Conservation (phyloP, 352 stramenopile genomes). For the Vaucheria bursata region DNA sequence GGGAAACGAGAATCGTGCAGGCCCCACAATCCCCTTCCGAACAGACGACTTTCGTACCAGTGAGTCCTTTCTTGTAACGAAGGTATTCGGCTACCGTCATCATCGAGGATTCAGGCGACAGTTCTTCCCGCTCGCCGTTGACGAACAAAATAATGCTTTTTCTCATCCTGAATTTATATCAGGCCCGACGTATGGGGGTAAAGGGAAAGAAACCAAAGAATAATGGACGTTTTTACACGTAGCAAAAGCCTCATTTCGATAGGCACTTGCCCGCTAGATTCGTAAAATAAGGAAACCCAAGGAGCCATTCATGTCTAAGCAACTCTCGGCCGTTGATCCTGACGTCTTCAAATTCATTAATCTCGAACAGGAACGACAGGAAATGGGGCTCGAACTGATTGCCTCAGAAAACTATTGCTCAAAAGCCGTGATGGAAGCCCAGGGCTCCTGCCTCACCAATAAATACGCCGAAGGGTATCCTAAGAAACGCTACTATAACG, state of each 20-base stretch:
- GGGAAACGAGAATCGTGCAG: background rate
- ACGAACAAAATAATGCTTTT: background rate
- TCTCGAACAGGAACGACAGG: background rate
- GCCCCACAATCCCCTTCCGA: background rate
- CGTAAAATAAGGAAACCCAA: too few relatives aligned
- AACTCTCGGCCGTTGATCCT: background rate
- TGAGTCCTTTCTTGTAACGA: background rate
- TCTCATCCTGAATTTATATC: too few relatives aligned
- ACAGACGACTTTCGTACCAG: background rate
- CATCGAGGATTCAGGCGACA: background rate
- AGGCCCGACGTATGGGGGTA: too few relatives aligned
- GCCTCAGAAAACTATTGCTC: conserved; percentile 97
- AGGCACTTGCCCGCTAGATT: too few relatives aligned
- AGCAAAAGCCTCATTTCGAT: too few relatives aligned
- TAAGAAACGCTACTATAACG: conserved; percentile 87
- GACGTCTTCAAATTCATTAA: background rate
- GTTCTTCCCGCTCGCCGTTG: background rate
- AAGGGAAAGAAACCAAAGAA: too few relatives aligned
- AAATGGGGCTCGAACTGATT: conserved; percentile 79
- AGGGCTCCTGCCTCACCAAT: conserved; percentile 95
- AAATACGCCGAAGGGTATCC: conserved; percentile 95
- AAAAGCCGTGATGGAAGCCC: conserved; percentile 80
- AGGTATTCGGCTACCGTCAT: background rate
- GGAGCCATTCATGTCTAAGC: too few relatives aligned
- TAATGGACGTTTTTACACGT: too few relatives aligned